phyloP scores from a whole-genome alignment of 352 stramenopile genomes.

The Phytophthora cactorum region DNA sequence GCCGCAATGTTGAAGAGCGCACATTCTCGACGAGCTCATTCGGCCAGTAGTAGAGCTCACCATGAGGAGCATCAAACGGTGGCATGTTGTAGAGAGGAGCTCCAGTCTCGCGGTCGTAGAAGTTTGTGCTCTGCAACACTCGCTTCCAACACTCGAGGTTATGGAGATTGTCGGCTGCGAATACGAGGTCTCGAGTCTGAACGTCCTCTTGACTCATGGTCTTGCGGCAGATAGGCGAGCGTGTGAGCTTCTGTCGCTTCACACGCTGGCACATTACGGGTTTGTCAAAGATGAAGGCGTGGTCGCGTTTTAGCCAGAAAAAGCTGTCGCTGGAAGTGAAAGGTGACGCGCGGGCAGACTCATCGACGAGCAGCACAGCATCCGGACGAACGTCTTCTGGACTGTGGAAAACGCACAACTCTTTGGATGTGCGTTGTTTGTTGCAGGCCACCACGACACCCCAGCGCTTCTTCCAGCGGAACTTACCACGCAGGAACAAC shows the following conservation, averaged over 20 bases:
- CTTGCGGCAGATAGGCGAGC: slow-evolving; percentile 45
- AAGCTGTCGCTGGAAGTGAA: slow-evolving; percentile 35
- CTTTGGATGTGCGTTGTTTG: slow-evolving; percentile 46
- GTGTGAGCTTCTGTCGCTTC: slow-evolving; percentile 45
- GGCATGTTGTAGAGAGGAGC: slow-evolving; percentile 16
- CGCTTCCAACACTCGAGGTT: slow-evolving; percentile 39
- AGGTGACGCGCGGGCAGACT: slow-evolving; percentile 31
- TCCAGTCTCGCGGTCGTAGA: slow-evolving; percentile 29
- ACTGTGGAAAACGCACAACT: slow-evolving; percentile 58
- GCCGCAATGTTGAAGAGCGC: slow-evolving; percentile 26
- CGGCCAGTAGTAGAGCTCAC: slow-evolving; percentile 48
- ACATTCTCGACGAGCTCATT: slow-evolving; percentile 43
- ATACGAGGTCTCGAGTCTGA: slow-evolving; percentile 42
- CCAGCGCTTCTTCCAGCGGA: slow-evolving; percentile 71
- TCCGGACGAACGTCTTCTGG: slow-evolving; percentile 38
- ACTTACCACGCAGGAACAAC: slow-evolving; percentile 51
- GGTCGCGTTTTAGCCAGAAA: slow-evolving; percentile 44
- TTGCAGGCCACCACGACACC: slow-evolving; percentile 68
- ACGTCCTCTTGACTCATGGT: slow-evolving; percentile 52
- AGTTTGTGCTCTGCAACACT: slow-evolving; percentile 42
- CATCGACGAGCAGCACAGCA: slow-evolving; percentile 44
- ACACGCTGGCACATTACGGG: slow-evolving; percentile 45
- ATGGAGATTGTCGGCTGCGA: slow-evolving; percentile 46
- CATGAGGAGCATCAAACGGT: slow-evolving; percentile 20
- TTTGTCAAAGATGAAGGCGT: slow-evolving; percentile 53